Evolutionary conservation across 164 flowering plant genomes (phyloP).

Genomic region (Umbellularia californica): DNA sequence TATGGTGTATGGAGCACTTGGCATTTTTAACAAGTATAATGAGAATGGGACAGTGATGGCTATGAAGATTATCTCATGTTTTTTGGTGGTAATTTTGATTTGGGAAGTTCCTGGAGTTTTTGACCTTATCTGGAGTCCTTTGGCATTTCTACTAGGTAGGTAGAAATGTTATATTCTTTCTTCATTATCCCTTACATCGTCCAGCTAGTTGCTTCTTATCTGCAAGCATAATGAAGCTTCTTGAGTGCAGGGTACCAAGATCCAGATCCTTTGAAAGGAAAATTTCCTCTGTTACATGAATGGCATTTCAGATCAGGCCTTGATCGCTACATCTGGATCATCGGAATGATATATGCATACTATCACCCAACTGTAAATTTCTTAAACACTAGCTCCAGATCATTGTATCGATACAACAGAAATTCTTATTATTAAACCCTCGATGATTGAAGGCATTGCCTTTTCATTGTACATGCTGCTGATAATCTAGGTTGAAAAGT

Average conservation of each 20-base stretch:
- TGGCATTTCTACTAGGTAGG: constrained; percentile 73
- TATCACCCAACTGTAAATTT: constrained; percentile 84
- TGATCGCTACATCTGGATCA: constrained; percentile 96
- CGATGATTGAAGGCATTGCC: neutral
- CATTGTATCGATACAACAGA: neutral
- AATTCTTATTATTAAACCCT: neutral
- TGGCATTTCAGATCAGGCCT: constrained; percentile 99
- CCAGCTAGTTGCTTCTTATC: neutral
- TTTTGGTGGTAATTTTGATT: constrained; percentile 77
- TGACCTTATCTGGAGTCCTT: constrained; percentile 80
- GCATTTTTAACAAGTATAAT: constrained; percentile 77
- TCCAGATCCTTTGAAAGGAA: constrained; percentile 78
- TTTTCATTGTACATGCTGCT: neutral
- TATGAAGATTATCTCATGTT: constrained; percentile 66
- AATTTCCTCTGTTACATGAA: constrained; percentile 75
- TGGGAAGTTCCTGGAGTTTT: constrained; percentile 98
- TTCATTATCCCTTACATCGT: neutral
- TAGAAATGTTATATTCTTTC: constrained; percentile 6
- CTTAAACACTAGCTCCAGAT: constrained; percentile 4
- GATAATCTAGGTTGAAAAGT: constrained; percentile 68
- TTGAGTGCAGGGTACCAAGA: constrained; percentile 46
- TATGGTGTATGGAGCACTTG: constrained; percentile 96
- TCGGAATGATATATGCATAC: constrained; percentile 97
- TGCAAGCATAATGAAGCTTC: constrained; percentile 5
- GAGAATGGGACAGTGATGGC: constrained; percentile 83